A percentile compares a stretch with the other conserved stretches of the same genome.
Evolutionary conservation across 257 asterid genomes (phyloP).

Genomic region (Ilex asprella): DNA sequence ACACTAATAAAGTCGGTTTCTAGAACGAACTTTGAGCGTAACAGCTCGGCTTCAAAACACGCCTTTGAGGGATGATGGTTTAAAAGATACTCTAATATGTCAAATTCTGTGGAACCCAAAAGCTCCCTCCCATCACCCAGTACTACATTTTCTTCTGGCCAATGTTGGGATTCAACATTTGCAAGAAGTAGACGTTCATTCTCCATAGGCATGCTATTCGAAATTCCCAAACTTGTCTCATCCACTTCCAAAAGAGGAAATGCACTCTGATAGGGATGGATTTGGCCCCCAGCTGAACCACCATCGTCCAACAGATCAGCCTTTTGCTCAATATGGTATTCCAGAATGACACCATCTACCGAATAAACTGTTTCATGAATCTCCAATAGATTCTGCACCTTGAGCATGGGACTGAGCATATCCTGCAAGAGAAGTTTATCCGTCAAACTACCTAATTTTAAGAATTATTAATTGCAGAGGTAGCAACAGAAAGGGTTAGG

Average conservation of each 20-base stretch:
- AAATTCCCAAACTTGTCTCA: conserved; percentile 41
- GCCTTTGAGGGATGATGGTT: conserved; percentile 26
- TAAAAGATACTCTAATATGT: conserved; percentile 42
- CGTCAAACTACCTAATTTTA: conserved; percentile 3
- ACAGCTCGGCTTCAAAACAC: conserved; percentile 27
- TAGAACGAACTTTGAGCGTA: conserved; percentile 20
- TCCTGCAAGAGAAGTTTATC: conserved; percentile 46
- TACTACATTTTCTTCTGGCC: conserved; percentile 36
- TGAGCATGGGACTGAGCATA: conserved; percentile 33
- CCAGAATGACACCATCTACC: conserved; percentile 42
- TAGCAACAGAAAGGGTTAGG: not conserved
- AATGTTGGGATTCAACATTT: conserved; percentile 37
- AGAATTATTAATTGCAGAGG: conserved; percentile 1
- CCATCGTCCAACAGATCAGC: conserved; percentile 45
- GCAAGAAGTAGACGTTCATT: conserved; percentile 42
- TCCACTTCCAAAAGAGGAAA: conserved; percentile 72
- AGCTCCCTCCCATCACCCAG: conserved; percentile 34
- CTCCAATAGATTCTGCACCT: conserved; percentile 36
- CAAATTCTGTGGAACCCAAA: conserved; percentile 46
- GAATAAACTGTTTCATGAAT: conserved; percentile 52
- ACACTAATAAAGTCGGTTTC: conserved; percentile 36
- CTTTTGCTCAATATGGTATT: conserved; percentile 33
- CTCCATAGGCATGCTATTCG: conserved; percentile 20
- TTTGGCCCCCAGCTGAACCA: conserved; percentile 35
- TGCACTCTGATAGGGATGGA: conserved; percentile 14